These are phyloP conservation scores for Trichoderma brevicompactum DNA, from an alignment of 2,329 filamentous ascomycete genomes.

Conservation along the genomic window DNA sequence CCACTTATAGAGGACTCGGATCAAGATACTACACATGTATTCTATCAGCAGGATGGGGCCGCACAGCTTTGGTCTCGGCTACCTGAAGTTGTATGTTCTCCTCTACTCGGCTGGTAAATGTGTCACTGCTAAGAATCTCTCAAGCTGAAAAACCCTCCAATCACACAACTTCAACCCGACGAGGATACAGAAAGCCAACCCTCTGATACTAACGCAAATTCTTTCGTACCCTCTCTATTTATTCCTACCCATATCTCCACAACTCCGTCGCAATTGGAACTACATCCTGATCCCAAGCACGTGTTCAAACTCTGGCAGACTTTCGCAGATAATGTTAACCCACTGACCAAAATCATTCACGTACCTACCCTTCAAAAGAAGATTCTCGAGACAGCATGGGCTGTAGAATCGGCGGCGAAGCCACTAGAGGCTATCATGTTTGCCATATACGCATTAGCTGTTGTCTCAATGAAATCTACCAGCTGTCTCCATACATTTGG, in stretches of 20 bases:
- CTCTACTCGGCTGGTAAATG: not conserved
- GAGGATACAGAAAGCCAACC: not conserved
- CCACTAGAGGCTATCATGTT: slow-evolving; percentile 64
- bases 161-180: not conserved
- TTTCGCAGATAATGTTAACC: slow-evolving; percentile 75
- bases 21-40: not conserved
- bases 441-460: slow-evolving; percentile 66
- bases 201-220: not conserved
- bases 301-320: slow-evolving; percentile 75
- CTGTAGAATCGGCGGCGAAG: slow-evolving; percentile 60
- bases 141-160: slow-evolving; percentile 18
- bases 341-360: slow-evolving; percentile 73
- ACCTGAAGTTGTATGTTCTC: slow-evolving; percentile 3
- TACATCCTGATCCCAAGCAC: slow-evolving; percentile 68
- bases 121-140: not conserved
- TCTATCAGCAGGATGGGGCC: not conserved
- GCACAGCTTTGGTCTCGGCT: slow-evolving; percentile 9
- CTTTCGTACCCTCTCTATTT: not conserved
- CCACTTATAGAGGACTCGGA: not conserved
- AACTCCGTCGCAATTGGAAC: not conserved
- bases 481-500: slow-evolving; percentile 36
- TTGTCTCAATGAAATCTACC: slow-evolving; percentile 65
- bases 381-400: slow-evolving; percentile 64
- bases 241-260: not conserved
- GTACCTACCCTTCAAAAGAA: slow-evolving; percentile 69